Percentiles rank a stretch among this genome's conserved stretches.
phyloP scores from a whole-genome alignment of 345 rosid species.

The Tarenaya hassleriana region DNA sequence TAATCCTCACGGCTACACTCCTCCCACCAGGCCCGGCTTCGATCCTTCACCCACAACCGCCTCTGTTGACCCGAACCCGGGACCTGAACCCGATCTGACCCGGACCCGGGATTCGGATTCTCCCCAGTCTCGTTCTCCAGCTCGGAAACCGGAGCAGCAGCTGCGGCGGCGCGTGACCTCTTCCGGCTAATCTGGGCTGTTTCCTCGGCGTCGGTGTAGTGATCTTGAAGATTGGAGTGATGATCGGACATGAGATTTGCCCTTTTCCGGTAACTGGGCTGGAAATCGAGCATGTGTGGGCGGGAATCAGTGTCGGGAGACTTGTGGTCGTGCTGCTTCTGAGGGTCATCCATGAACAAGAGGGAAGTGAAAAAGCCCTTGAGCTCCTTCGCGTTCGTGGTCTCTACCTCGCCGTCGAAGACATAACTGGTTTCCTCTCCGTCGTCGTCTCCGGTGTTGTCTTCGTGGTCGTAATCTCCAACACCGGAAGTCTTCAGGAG shows the following conservation, averaged over 20 bases:
- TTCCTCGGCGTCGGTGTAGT: slow-evolving; percentile 42
- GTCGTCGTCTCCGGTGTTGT: slow-evolving; percentile 17
- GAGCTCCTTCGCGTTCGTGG: slow-evolving; percentile 21
- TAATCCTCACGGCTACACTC: slow-evolving; percentile 67
- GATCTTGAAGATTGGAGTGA: slow-evolving; percentile 29
- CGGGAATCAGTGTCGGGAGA: slow-evolving; percentile 30
- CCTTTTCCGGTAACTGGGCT: slow-evolving; percentile 36
- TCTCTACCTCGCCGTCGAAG: slow-evolving; percentile 22
- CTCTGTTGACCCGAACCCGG: slow-evolving; percentile 47
- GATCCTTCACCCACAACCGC: slow-evolving; percentile 86
- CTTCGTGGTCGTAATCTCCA: slow-evolving; percentile 13
- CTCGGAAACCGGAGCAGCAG: slow-evolving; percentile 22
- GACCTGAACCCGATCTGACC: slow-evolving; percentile 23
- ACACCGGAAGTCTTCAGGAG: background rate
- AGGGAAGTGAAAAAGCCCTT: slow-evolving; percentile 48
- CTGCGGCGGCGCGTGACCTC: slow-evolving; percentile 44
- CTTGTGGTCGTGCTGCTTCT: slow-evolving; percentile 37
- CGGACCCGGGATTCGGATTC: slow-evolving; percentile 23
- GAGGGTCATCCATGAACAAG: slow-evolving; percentile 52
- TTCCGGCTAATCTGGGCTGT: slow-evolving; percentile 36
- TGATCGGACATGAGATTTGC: slow-evolving; percentile 32
- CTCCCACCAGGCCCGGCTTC: slow-evolving; percentile 93
- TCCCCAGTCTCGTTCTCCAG: slow-evolving; percentile 35
- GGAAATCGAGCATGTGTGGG: slow-evolving; percentile 38
- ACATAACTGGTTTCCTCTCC: slow-evolving; percentile 27